Evolutionary conservation across 2,329 filamentous ascomycete genomes (phyloP).

Genomic region (Beauveria asiatica): DNA sequence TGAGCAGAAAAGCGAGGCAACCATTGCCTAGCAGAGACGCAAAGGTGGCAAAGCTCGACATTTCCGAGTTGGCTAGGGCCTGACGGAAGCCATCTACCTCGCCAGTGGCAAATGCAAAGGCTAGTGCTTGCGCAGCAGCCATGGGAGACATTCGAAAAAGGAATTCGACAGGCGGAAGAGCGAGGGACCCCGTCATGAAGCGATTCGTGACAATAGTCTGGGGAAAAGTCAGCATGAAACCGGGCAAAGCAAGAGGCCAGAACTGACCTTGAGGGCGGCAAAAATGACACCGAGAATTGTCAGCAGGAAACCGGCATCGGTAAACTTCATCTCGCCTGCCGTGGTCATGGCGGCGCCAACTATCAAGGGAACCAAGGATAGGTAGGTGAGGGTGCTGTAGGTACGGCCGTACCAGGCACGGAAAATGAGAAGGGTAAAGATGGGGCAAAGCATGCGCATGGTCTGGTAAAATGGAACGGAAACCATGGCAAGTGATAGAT

Average conservation of each 20-base stretch:
- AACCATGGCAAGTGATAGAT: slow-evolving; percentile 52
- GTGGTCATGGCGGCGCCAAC: slow-evolving; percentile 52
- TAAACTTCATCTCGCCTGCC: slow-evolving; percentile 55
- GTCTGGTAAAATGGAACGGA: slow-evolving; percentile 61
- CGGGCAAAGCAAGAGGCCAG: background rate
- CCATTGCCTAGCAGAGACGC: slow-evolving; percentile 42
- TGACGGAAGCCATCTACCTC: slow-evolving; percentile 38
- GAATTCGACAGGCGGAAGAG: slow-evolving; percentile 50
- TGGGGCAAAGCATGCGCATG: slow-evolving; percentile 51
- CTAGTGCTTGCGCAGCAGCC: slow-evolving; percentile 45
- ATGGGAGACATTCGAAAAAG: slow-evolving; percentile 56
- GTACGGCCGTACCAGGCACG: slow-evolving; percentile 45
- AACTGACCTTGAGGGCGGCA: slow-evolving; percentile 42
- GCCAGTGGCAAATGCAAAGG: slow-evolving; percentile 43
- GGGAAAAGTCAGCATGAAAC: slow-evolving; percentile 13
- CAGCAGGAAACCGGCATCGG: slow-evolving; percentile 46
- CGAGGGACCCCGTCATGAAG: slow-evolving; percentile 53
- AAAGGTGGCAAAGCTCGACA: slow-evolving; percentile 28
- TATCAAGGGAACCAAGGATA: slow-evolving; percentile 52
- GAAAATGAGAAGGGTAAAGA: slow-evolving; percentile 55
- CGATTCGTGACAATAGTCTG: slow-evolving; percentile 55
- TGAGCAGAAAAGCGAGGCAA: slow-evolving; percentile 45
- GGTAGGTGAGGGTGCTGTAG: slow-evolving; percentile 48
- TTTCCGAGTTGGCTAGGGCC: slow-evolving; percentile 26
- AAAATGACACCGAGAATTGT: slow-evolving; percentile 46